Conservation (phyloP, 805 yeast genomes). For the Sugiyamaella valdiviana region DNA sequence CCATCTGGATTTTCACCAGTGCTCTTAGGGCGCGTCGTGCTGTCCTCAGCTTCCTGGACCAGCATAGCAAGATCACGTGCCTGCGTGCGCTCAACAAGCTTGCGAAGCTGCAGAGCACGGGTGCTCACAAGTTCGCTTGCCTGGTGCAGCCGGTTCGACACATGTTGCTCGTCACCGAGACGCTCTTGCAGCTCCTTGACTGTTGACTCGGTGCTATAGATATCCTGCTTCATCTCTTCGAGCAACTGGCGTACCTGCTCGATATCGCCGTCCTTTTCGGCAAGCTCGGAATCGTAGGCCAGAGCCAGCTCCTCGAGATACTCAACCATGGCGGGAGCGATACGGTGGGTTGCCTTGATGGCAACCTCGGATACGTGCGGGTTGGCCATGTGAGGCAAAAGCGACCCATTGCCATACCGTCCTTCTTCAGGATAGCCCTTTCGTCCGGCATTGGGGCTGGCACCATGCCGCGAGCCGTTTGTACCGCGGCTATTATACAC, state of each 20-base stretch:
- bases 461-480: not conserved
- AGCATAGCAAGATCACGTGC: conserved; percentile 52
- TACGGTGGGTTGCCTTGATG: conserved; percentile 45
- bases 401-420: conserved; percentile 5
- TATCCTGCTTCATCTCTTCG: conserved; percentile 37
- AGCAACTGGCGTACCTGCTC: conserved; percentile 43
- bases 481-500: not conserved
- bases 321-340: conserved; percentile 33
- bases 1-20: conserved; percentile 22
- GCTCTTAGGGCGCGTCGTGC: conserved; percentile 14
- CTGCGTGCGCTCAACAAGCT: conserved; percentile 56
- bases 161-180: conserved; percentile 28
- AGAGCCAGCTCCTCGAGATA: conserved; percentile 33
- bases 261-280: conserved; percentile 48
- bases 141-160: conserved; percentile 18
- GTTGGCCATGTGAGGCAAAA: conserved; percentile 6
- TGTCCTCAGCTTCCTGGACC: conserved; percentile 51
- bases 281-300: conserved; percentile 51
- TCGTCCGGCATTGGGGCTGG: not conserved
- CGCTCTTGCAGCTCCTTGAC: conserved; percentile 27
- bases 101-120: conserved; percentile 34
- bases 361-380: conserved; percentile 51
- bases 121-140: conserved; percentile 27
- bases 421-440: not conserved
- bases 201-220: conserved; percentile 32